Base-by-base conservation (phyloP, 345 rosid species). In the Populus tremula region DNA sequence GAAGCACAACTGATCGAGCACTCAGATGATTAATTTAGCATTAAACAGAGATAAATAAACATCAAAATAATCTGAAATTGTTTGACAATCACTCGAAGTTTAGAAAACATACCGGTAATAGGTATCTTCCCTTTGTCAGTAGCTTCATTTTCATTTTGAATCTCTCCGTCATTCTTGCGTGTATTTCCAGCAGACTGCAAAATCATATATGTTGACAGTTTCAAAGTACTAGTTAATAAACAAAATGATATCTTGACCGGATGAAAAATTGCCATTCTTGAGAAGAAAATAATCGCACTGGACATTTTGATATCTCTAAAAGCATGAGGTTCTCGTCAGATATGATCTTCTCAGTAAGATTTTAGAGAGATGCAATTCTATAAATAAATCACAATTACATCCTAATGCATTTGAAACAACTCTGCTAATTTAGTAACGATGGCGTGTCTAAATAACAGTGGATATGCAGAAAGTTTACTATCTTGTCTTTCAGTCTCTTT, bases 141-240 rank as follows among this genome's bases (percentile, higher is more conserved):
- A 43, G 79, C 50, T 3, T 81, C 78, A 67, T 83, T 83, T 73
- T 33, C 89, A 68, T 77, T 81, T 78, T 85, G 85, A 18, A 81
- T 66, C 77, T 84, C 92, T n/a, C 21, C 88, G 49, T 85, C 86
- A 67, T 87, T 85, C 86, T 87, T 89, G 81, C 79, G 86, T 78
- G 80, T 80, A 84, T 88, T 94, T 64, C 98, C 98, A 76, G 95
- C 90, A 82, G 99, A 92, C 98, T 94, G 87, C 74, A 83, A 75
- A 79, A 67, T 76, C 69, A 61, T 21, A 80, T 67, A 77, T 39
- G 80, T 64, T 50, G 16, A 54, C 56, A 67, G 17, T 36, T 72
- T 71, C 39, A 33, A 33, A n/a, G 29, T 31, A 33, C 17, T 66
- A 39, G 18, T 23, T 20, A 43, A 78, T n/a, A 31, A 31, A 33